Percentiles rank a stretch among this genome's conserved stretches.
Evolutionary conservation across 1,284 basidiomycete species (phyloP).

Genomic region (Athelia sp.): DNA sequence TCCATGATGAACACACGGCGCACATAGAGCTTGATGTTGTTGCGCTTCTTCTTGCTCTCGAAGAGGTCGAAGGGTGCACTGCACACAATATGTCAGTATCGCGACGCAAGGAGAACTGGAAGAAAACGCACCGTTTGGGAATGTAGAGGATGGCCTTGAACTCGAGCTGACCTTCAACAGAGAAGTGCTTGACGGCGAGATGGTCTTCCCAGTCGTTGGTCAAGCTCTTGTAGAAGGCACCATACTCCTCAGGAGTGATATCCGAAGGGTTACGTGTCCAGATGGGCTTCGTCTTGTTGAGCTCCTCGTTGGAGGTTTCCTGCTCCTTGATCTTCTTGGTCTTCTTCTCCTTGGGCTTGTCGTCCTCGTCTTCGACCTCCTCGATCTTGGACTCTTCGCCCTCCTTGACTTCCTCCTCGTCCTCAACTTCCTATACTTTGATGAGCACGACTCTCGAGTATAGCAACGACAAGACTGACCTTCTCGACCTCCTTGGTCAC

Average conservation of each 20-base stretch:
- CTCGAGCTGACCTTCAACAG: conserved; percentile 99
- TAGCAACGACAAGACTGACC: conserved; percentile 36
- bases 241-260: conserved; percentile 93
- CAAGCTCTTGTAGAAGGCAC: conserved; percentile 98
- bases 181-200: conserved; percentile 99
- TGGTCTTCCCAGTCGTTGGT: conserved; percentile 99
- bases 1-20: conserved; percentile 99
- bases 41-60: conserved; percentile 99
- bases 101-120: neutral
- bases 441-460: conserved; percentile 8
- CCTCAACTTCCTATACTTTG: conserved; percentile 75
- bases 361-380: conserved; percentile 80
- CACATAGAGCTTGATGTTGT: conserved; percentile 99
- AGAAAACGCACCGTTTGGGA: conserved; percentile 78
- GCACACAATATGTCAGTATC: conserved; percentile 11
- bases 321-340: conserved; percentile 96
- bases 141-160: conserved; percentile 99
- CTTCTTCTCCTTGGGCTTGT: conserved; percentile 91
- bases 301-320: conserved; percentile 90
- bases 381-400: conserved; percentile 71
- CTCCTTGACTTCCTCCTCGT: conserved; percentile 63
- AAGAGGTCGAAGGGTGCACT: conserved; percentile 99
- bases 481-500: conserved; percentile 99
- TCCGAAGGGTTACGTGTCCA: conserved; percentile 98
- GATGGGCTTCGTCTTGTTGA: conserved; percentile 99